Evolutionary conservation across 192 early-diverging fungal species (phyloP).

Genomic region (Polychytrium aggregatum): DNA sequence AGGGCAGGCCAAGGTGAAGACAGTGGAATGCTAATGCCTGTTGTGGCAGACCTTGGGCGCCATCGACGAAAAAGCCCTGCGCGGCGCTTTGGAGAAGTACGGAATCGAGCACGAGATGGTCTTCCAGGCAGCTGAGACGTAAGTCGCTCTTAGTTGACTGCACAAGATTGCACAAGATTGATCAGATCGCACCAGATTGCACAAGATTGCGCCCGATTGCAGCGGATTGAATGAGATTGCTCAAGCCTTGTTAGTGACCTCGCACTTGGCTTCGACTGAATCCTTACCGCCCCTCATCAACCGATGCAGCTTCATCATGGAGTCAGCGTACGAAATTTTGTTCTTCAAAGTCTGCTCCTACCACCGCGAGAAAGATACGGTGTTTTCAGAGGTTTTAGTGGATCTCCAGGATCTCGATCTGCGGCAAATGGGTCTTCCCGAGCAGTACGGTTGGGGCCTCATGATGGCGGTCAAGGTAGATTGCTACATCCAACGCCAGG

Average conservation of each 20-base stretch:
- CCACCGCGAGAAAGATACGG: conserved; percentile 9
- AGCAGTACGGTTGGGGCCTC: conserved; percentile 6
- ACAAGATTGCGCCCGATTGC: no score
- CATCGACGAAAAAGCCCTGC: neutral
- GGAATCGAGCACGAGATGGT: neutral
- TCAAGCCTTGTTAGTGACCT: no score
- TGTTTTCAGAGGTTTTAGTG: conserved; percentile 3
- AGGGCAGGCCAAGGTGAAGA: neutral
- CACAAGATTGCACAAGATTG: no score
- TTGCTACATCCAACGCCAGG: no score
- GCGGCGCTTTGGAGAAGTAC: neutral
- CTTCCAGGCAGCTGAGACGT: neutral
- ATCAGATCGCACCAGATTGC: no score
- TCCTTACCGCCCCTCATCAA: neutral
- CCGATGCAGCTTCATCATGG: conserved; percentile 11
- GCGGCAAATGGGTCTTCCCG: conserved; percentile 9
- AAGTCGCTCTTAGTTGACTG: no score
- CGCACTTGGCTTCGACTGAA: no score
- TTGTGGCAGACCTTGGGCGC: neutral
- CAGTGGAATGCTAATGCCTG: neutral
- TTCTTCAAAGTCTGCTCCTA: conserved; percentile 14
- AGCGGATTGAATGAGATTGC: no score
- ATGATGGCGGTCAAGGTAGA: conserved; percentile 9
- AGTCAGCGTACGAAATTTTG: conserved; percentile 24
- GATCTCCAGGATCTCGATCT: conserved; percentile 10